A percentile compares a stretch with the other conserved stretches of the same genome.
Evolutionary conservation across 2,329 filamentous ascomycete species (phyloP).

Genomic region (Zymoseptoria passerinii): DNA sequence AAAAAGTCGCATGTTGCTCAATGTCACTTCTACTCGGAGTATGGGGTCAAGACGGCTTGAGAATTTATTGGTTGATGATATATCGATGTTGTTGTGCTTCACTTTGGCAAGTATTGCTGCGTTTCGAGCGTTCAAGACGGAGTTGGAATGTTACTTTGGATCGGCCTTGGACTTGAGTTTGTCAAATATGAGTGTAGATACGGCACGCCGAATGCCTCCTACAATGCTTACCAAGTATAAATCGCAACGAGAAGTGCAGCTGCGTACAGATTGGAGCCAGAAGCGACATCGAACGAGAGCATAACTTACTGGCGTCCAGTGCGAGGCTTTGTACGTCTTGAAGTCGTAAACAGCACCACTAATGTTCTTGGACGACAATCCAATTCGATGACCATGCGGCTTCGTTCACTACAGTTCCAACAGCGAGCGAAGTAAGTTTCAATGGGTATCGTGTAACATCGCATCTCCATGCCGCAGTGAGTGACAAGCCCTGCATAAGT

Average conservation of each 20-base stretch:
- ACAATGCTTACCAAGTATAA: too few relatives aligned
- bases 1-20: constrained; percentile 62
- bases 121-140: background rate
- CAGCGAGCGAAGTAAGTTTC: background rate
- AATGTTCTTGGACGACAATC: too few relatives aligned
- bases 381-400: too few relatives aligned
- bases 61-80: background rate
- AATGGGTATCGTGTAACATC: background rate
- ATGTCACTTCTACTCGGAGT: constrained; percentile 62
- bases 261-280: too few relatives aligned
- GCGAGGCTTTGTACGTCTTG: background rate
- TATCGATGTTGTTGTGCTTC: background rate
- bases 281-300: too few relatives aligned
- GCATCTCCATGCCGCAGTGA: background rate
- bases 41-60: constrained; percentile 30
- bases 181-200: background rate
- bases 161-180: background rate
- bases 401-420: background rate
- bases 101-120: background rate
- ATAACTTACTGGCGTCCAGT: too few relatives aligned
- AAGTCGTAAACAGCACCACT: background rate
- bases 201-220: background rate
- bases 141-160: background rate
- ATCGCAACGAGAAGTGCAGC: too few relatives aligned
- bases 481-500: background rate